Base-by-base conservation (phyloP, 2,329 filamentous ascomycete species). In the Neophaeococcomyces aloes region DNA sequence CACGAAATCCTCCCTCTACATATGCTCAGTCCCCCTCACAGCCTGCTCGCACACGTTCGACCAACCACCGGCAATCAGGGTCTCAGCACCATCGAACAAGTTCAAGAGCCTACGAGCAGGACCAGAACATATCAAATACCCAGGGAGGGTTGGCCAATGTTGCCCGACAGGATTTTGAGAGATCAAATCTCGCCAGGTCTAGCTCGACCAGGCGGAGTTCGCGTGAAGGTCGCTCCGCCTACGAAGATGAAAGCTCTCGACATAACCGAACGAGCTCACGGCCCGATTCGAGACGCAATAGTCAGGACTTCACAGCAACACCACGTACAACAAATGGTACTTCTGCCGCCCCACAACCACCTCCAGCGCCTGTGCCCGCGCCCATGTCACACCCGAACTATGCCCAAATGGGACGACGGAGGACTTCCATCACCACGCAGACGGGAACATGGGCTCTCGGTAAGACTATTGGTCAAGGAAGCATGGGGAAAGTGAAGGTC, bases 401-500 rank as follows among this genome's bases (percentile, higher is more conserved):
- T 31, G 34, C 11, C 15, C 50, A 62, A 17, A 68, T 68, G 46
- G 64, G 71, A 10, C 65, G 71, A 43, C 67, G 78, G 53, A 67
- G 79, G 57, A 95, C 89, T 10, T 89, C 85, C 31, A 94, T 98
- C 60, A 85, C 84, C 40, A 87, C 88, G 2, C 80, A 83, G 36
- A 87, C 88, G 10, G 91, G 91, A 46, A 86, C 88, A 69, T 98
- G 89, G 87, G 79, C 87, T 44, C 71, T 98, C 41, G 89, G 89
- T 47, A 96, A 96, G 71, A 96, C 91, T 3, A 91, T 98, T 57
- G 91, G 91, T 48, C 87, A 88, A 42, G 91, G 91, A 39, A 96
- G 89, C 64, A 98, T 98, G 91, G 91, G 91, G 52, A 96, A 96
- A 65, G 91, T 98, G 50, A 96, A 96, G 68, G 71, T 98, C 53